Percentiles rank a stretch among this genome's conserved stretches.
These are phyloP conservation scores for Diplosphaera chodatii DNA, from an alignment of 139 green algal species.

Conservation along the genomic window DNA sequence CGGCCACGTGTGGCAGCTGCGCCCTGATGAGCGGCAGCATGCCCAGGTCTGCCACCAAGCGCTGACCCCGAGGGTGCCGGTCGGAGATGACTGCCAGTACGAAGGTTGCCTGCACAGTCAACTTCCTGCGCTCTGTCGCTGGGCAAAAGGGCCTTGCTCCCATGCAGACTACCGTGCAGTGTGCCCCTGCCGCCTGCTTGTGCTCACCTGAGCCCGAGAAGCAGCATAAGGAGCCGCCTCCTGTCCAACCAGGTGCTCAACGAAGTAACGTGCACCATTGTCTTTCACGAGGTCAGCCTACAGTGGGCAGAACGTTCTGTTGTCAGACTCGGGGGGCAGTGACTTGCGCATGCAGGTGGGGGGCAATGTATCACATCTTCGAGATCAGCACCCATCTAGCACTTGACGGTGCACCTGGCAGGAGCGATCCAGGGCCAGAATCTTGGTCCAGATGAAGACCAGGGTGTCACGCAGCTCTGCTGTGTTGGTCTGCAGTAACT, in stretches of 20 bases:
- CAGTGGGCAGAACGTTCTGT: too few relatives aligned
- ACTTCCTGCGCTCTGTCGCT: too few relatives aligned
- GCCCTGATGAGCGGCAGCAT: slow-evolving; percentile 23
- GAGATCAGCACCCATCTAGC: too few relatives aligned
- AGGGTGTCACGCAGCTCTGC: slow-evolving; percentile 87
- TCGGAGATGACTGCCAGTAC: slow-evolving; percentile 89
- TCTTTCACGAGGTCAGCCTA: slow-evolving; percentile 94
- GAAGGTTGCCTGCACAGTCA: slow-evolving; percentile 89
- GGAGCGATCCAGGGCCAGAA: slow-evolving; percentile 86
- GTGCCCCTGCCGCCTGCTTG: too few relatives aligned
- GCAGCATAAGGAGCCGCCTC: slow-evolving; percentile 34
- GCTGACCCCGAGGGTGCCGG: slow-evolving; percentile 53
- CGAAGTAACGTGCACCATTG: slow-evolving; percentile 93
- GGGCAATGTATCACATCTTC: too few relatives aligned
- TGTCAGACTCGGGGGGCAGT: too few relatives aligned
- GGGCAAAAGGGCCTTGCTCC: too few relatives aligned
- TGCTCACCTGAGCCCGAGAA: slow-evolving; percentile 30
- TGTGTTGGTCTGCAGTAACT: slow-evolving; percentile 96
- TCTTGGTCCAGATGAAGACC: slow-evolving; percentile 99
- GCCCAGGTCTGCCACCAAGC: slow-evolving; percentile 32
- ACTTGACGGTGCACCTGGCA: slow-evolving; percentile 79
- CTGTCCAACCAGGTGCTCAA: slow-evolving; percentile 79
- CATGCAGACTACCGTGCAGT: too few relatives aligned
- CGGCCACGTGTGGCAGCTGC: slow-evolving; percentile 8
- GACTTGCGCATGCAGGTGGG: too few relatives aligned